Evolutionary conservation across 306 rosid species (phyloP).

Genomic region (Vigna trinervia): DNA sequence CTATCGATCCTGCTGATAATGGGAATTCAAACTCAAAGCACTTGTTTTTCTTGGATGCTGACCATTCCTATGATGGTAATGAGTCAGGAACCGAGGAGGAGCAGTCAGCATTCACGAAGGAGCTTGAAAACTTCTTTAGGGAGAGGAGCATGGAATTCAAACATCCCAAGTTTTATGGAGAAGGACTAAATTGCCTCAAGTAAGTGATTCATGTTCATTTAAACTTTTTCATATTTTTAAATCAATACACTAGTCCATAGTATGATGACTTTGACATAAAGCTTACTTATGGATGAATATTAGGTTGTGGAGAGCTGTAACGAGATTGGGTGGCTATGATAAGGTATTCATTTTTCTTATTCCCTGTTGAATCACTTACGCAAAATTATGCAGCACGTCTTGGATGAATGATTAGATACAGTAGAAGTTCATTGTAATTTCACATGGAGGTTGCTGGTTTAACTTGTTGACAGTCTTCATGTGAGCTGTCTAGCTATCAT

Average conservation of each 20-base stretch:
- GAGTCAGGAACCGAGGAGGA: constrained; percentile 95
- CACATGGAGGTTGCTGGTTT: constrained; percentile 22
- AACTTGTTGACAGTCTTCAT: background rate
- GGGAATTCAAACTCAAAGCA: constrained; percentile 61
- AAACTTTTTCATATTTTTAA: constrained; percentile 11
- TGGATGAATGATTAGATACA: background rate
- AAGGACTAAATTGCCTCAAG: constrained; percentile 95
- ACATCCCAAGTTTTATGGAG: constrained; percentile 98
- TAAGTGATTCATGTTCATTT: constrained; percentile 53
- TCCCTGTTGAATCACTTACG: constrained; percentile 3
- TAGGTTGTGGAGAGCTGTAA: constrained; percentile 97
- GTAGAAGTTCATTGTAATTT: constrained; percentile 34
- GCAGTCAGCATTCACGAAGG: constrained; percentile 86
- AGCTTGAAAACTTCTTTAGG: constrained; percentile 84
- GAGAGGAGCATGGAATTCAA: constrained; percentile 95
- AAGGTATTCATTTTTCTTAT: constrained; percentile 60
- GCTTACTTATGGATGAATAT: constrained; percentile 48
- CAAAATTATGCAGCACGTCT: no score
- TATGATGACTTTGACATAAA: constrained; percentile 42
- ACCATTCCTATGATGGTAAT: constrained; percentile 68
- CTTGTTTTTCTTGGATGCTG: constrained; percentile 63
- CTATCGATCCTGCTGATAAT: constrained; percentile 55
- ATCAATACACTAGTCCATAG: constrained; percentile 30
- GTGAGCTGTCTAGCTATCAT: constrained; percentile 22
- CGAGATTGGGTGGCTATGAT: constrained; percentile 97